Evolutionary conservation across 2,329 filamentous ascomycete species (phyloP).

Genomic region (Trichoderma sp.): DNA sequence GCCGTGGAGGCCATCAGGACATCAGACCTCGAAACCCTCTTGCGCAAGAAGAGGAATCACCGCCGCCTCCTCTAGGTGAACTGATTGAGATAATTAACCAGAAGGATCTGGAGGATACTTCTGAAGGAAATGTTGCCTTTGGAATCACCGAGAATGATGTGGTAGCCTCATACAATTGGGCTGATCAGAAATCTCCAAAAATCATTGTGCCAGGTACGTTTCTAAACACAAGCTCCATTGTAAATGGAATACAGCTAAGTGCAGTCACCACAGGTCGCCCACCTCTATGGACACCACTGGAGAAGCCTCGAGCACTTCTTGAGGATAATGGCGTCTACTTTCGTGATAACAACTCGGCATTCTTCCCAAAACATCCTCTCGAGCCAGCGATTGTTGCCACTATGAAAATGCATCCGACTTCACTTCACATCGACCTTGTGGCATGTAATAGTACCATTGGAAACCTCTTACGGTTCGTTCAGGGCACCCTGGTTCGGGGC

Average conservation of each 20-base stretch:
- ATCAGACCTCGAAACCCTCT: background rate
- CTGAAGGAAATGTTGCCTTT: background rate
- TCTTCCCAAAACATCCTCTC: constrained; percentile 47
- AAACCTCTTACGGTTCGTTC: constrained; percentile 57
- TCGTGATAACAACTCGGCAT: constrained; percentile 53
- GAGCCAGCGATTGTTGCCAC: constrained; percentile 48
- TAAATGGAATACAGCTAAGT: background rate
- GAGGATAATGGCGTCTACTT: constrained; percentile 50
- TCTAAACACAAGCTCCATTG: background rate
- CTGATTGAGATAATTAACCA: constrained; percentile 24
- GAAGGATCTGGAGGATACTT: constrained; percentile 11
- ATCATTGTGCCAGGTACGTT: constrained; percentile 44
- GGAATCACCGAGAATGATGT: constrained; percentile 38
- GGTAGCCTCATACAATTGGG: constrained; percentile 51
- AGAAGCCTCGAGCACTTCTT: constrained; percentile 24
- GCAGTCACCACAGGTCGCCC: constrained; percentile 28
- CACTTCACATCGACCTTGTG: constrained; percentile 38
- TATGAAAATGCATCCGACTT: constrained; percentile 26
- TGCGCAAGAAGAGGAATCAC: constrained; percentile 2
- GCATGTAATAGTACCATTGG: constrained; percentile 58
- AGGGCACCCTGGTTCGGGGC: constrained; percentile 41
- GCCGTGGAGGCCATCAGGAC: background rate
- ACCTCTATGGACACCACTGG: constrained; percentile 36
- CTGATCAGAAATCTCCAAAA: constrained; percentile 38
- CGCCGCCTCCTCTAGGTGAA: constrained; percentile 25